Evolutionary conservation across 768 basidiomycete species (phyloP).

Genomic region (Leccinum variicolor): DNA sequence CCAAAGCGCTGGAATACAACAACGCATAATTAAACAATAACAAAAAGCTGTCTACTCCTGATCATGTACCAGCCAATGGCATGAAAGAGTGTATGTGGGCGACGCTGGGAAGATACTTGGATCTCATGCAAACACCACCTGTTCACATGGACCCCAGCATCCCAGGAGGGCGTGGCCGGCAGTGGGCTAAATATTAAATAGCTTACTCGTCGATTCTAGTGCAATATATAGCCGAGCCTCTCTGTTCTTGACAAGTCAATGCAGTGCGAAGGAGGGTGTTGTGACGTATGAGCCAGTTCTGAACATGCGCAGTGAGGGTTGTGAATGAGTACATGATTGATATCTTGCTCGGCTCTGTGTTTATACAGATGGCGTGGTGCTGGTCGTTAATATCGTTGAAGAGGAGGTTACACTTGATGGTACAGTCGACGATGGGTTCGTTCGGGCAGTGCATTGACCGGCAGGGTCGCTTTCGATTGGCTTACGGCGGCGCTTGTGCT

Average conservation of each 20-base stretch:
- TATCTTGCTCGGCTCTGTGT: constrained; percentile 2
- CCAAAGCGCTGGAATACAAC: constrained; percentile 4
- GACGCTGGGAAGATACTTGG: constrained; percentile 4
- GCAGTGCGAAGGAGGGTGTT: constrained; percentile 7
- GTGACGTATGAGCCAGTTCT: constrained; percentile 5
- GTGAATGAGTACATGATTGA: neutral
- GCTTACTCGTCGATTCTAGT: constrained; percentile 14
- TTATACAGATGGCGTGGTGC: constrained; percentile 20
- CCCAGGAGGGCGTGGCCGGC: constrained; percentile 9
- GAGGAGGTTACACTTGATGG: constrained; percentile 15
- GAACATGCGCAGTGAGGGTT: constrained; percentile 10
- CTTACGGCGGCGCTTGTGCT: constrained; percentile 40
- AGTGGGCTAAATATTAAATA: constrained; percentile 23
- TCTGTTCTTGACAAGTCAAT: constrained; percentile 14
- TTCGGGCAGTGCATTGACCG: constrained; percentile 16
- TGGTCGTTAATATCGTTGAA: constrained; percentile 21
- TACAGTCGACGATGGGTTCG: constrained; percentile 19
- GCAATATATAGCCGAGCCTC: constrained; percentile 23
- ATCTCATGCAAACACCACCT: constrained; percentile 17
- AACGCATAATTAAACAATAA: constrained; percentile 26
- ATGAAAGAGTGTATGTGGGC: constrained; percentile 1
- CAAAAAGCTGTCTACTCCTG: constrained; percentile 13
- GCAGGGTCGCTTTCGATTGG: constrained; percentile 25
- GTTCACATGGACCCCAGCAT: constrained; percentile 9
- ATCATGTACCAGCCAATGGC: constrained; percentile 10